Conservation (phyloP, 192 early-diverging fungal species). For the Coemansia sp. region DNA sequence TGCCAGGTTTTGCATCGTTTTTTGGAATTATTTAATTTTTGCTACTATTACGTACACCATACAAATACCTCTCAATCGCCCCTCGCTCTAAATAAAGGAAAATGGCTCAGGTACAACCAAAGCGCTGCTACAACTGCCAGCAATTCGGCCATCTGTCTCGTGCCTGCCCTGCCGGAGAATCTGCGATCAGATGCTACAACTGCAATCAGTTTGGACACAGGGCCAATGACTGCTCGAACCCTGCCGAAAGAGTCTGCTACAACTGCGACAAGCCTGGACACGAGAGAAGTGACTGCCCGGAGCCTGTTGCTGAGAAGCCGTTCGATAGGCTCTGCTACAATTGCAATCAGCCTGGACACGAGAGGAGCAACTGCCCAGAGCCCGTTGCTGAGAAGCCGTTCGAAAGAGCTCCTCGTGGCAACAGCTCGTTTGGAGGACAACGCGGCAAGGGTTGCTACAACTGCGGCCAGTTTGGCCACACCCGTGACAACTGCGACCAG, state of each 20-base stretch:
- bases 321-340: conserved; percentile 44
- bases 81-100: neutral
- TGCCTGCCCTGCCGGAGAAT: conserved; percentile 47
- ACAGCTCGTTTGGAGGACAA: conserved; percentile 15
- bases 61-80: conserved; percentile 1
- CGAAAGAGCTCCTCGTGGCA: conserved; percentile 4
- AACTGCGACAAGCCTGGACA: conserved; percentile 56
- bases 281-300: conserved; percentile 14
- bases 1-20: neutral
- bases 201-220: conserved; percentile 56
- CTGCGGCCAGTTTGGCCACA: conserved; percentile 59
- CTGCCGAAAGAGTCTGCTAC: conserved; percentile 40
- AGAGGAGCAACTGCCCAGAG: conserved; percentile 51
- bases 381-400: conserved; percentile 7
- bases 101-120: conserved; percentile 1
- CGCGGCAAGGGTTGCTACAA: conserved; percentile 31
- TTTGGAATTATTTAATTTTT: conserved; percentile 2
- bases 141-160: conserved; percentile 56
- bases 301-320: neutral
- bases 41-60: neutral
- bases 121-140: conserved; percentile 60
- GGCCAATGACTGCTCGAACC: conserved; percentile 47
- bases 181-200: conserved; percentile 57
- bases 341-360: conserved; percentile 55
- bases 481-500: conserved; percentile 40